Evolutionary conservation across 164 flowering plant genomes (phyloP), one percentile per base, ranked within the genome.

Genomic region (Stephania cephalantha): DNA sequence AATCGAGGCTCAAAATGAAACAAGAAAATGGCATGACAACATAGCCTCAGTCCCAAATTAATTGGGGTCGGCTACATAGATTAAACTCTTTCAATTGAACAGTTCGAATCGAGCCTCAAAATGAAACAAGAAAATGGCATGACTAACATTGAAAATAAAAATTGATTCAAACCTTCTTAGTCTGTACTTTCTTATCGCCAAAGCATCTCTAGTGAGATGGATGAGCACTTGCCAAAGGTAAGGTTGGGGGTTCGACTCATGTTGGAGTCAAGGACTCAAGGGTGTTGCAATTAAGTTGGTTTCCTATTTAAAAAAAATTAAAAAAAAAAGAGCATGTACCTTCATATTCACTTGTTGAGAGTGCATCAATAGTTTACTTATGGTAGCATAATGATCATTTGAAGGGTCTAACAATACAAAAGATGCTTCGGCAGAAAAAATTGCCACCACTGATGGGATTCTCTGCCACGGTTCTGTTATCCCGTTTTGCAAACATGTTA

Each of bases 401-500:
- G 92, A 84, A 72, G 91, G 85, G 81, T 95, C 89, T 83, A 95
- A 85, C 81, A 95, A 82, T 53, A 91, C 75, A 22, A 89, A 78
- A 75, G 99, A 93, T 79, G 93, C 85, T 85, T 95, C 99, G 46
- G 98, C 96, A 77, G 88, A 87, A 85, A 93, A 91, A 72, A 88
- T 79, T 74, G 93, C 89, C 78, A 76, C 79, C 44, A 89, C 71
- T 15, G 97, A 88, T 73, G 99, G 92, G 73, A 93, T 84, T 79
- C 81, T 87, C 83, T 93, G 97, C 89, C 90, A 89, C 67, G 87
- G 85, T 77, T 91, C 90, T 53, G 81, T 79, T 61, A 93, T 87
- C 35, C 94, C 97, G 83, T 90, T 95, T 87, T 93, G 97, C 79
- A 95, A 72, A 78, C 82, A 93, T 76, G 90, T 80, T 83, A 95